Evolutionary conservation across 768 basidiomycete genomes (phyloP), one percentile per base, ranked within the genome.

Genomic region (Pholiota conissans): DNA sequence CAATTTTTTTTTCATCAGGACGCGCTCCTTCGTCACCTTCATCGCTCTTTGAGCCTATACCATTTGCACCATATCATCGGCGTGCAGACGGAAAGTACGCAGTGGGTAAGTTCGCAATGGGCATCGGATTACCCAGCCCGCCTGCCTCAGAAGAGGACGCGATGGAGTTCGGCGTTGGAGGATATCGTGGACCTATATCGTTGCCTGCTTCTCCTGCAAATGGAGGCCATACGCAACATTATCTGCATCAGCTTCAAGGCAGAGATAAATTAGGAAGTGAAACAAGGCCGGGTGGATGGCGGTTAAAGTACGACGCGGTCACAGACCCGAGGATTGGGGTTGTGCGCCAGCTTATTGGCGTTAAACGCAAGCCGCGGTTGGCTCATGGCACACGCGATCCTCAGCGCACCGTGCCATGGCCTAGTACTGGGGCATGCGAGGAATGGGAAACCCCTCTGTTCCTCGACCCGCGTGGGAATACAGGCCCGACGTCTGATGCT

Each of bases 261-360:
- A 24, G 22, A 22, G 22, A 45, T 45, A 32, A 13, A 13, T 6
- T 32, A 13, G 42, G 42, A 45, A 45, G n/a, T 14, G 24, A 34
- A 39, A 26, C 34, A 50, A 37, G 63, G 54, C 22, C n/a, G 5
- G 67, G 62, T 20, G 72, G 75, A 6, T 89, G 87, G 88, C 72
- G 73, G 55, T 63, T 63, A 29, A 76, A 73, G 60, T 93, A 92
- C 61, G 67, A 78, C 10, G 79, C 78, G 2, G 79, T 71, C 11
- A 93, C 91, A 1, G 87, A 93, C 62, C 91, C 89, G 4, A 78
- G 90, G 16, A 75, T 91, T 11, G 83, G 86, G 2, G 77, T 92
- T 9, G 80, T 90, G 37, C 78, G 76, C 59, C 86, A 85, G 67
- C 69, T 93, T 42, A 84, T 85, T 56, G 89, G 86, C 1, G 80